A percentile compares a stretch with the other conserved stretches of the same genome.
Evolutionary conservation across 2,329 filamentous ascomycete genomes (phyloP).

Genomic region (Botryotinia narcissicola): DNA sequence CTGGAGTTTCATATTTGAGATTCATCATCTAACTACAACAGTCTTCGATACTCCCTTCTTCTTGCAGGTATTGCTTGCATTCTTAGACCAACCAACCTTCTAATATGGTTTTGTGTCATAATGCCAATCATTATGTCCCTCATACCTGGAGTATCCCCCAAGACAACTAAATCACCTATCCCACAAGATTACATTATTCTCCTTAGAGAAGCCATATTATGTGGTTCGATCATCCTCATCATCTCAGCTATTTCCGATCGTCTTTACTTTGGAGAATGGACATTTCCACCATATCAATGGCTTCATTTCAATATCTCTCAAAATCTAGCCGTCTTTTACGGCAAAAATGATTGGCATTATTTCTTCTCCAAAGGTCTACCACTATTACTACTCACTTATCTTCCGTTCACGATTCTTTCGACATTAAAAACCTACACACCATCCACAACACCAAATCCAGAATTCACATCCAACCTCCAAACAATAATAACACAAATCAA

Average conservation of each 20-base stretch:
- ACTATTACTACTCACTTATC: slow-evolving; percentile 75
- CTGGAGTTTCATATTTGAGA: neutral
- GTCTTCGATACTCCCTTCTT: slow-evolving; percentile 62
- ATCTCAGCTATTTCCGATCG: slow-evolving; percentile 68
- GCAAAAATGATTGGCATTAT: slow-evolving; percentile 86
- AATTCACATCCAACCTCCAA: slow-evolving; percentile 40
- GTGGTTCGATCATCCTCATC: slow-evolving; percentile 59
- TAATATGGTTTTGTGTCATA: slow-evolving; percentile 76
- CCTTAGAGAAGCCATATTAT: slow-evolving; percentile 61
- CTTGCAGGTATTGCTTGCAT: slow-evolving; percentile 81
- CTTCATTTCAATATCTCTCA: slow-evolving; percentile 88
- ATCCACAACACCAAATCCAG: neutral
- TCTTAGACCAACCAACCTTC: slow-evolving; percentile 81
- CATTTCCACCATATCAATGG: slow-evolving; percentile 83
- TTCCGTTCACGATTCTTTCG: slow-evolving; percentile 72
- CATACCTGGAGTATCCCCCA: slow-evolving; percentile 42
- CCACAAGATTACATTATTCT: slow-evolving; percentile 48
- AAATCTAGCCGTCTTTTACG: slow-evolving; percentile 89
- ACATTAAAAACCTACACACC: slow-evolving; percentile 37
- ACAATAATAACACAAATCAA: slow-evolving; percentile 53
- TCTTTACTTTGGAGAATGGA: slow-evolving; percentile 80
- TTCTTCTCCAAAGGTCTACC: slow-evolving; percentile 89
- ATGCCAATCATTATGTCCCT: slow-evolving; percentile 50
- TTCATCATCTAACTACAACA: slow-evolving; percentile 33
- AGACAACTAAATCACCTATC: slow-evolving; percentile 20